Conservation (phyloP, 345 rosid species). For the Alliaria petiolata region DNA sequence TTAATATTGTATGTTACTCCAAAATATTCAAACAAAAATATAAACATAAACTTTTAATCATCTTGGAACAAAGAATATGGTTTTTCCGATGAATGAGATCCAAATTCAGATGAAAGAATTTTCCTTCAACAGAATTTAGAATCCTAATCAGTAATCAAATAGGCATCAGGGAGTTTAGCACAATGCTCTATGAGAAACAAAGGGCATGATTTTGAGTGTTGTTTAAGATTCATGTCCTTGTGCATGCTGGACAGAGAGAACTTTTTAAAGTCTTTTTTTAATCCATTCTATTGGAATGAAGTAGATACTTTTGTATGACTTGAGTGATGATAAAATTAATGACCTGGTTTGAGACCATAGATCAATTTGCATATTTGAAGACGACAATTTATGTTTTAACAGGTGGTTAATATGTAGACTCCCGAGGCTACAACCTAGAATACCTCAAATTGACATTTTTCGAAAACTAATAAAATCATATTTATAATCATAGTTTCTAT, state of each 20-base stretch:
- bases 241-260: slow-evolving; percentile 24
- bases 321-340: neutral
- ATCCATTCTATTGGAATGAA: neutral
- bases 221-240: slow-evolving; percentile 12
- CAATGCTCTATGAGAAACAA: slow-evolving; percentile 23
- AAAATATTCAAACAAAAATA: neutral
- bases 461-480: neutral
- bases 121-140: neutral
- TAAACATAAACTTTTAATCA: neutral
- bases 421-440: neutral
- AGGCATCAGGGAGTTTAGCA: slow-evolving; percentile 19
- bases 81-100: neutral
- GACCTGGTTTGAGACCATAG: neutral
- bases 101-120: neutral
- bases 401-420: neutral
- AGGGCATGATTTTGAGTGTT: slow-evolving; percentile 11
- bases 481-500: neutral
- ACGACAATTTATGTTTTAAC: neutral
- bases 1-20: neutral
- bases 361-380: neutral
- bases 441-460: neutral
- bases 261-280: neutral
- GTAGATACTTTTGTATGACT: no score
- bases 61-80: neutral
- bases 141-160: neutral